These are phyloP conservation scores for Artomyces pyxidatus DNA, from an alignment of 768 basidiomycete species.

Conservation along the genomic window DNA sequence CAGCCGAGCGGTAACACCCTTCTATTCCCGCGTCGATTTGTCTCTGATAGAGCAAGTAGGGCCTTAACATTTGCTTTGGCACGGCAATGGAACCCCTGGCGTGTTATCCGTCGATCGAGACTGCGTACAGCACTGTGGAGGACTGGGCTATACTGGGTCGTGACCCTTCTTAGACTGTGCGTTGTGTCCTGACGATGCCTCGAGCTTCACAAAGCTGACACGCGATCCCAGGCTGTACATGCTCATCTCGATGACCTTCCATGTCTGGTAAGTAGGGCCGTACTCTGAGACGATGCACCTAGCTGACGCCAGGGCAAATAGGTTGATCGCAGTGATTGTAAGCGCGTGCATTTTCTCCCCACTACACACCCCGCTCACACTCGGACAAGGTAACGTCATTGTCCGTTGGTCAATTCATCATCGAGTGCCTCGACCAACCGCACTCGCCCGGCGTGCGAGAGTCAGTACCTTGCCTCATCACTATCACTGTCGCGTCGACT, in stretches of 20 bases:
- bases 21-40: background rate
- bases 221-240: conserved; percentile 48
- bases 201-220: background rate
- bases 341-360: conserved; percentile 11
- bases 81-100: conserved; percentile 39
- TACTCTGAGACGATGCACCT: background rate
- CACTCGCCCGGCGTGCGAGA: conserved; percentile 14
- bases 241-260: conserved; percentile 66
- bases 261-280: conserved; percentile 45
- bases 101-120: conserved; percentile 31
- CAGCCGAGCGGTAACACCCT: conserved; percentile 43
- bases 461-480: conserved; percentile 9
- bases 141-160: conserved; percentile 44
- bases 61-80: conserved; percentile 41
- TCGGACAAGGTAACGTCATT: conserved; percentile 43
- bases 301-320: conserved; percentile 14
- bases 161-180: conserved; percentile 57
- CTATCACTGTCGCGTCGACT: background rate
- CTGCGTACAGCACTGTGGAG: conserved; percentile 44
- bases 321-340: conserved; percentile 45
- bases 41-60: conserved; percentile 23
- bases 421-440: conserved; percentile 34
- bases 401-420: conserved; percentile 48
- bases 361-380: background rate
- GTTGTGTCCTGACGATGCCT: conserved; percentile 17